These are phyloP conservation scores for Dendrobium chrysotoxum DNA, from an alignment of 106 monocot species.

Conservation along the genomic window DNA sequence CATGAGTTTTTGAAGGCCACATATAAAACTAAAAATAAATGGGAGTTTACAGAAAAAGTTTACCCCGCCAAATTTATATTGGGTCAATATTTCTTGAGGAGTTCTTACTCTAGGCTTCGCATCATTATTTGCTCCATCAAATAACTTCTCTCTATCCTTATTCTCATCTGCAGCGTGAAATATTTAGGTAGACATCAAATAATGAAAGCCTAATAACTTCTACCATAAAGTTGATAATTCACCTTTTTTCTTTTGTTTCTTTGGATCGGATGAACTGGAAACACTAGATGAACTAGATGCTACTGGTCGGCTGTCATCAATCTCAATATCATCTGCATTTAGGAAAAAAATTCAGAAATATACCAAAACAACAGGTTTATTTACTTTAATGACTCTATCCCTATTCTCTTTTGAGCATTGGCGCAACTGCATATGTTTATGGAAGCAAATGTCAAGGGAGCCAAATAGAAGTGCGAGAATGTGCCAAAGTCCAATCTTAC, in stretches of 20 bases:
- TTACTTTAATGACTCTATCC: no score
- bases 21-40: background rate
- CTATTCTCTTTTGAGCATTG: no score
- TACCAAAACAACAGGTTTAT: background rate
- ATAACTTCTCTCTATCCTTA: constrained; percentile 62
- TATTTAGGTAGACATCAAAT: background rate
- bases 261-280: constrained; percentile 3
- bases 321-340: constrained; percentile 80
- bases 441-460: background rate
- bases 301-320: constrained; percentile 54
- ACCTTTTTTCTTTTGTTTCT: constrained; percentile 33
- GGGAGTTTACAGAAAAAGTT: constrained; percentile 3
- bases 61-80: constrained; percentile 89
- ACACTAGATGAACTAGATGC: constrained; percentile 34
- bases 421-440: background rate
- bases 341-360: constrained; percentile 10
- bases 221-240: constrained; percentile 3
- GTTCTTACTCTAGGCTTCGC: constrained; percentile 69
- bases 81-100: constrained; percentile 80
- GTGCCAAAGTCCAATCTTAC: background rate
- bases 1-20: background rate
- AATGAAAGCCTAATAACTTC: background rate
- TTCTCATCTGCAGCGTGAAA: constrained; percentile 29
- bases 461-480: background rate
- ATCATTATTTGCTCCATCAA: constrained; percentile 53